phyloP scores from a whole-genome alignment of 768 basidiomycete species.

The Boletus subparvulus region DNA sequence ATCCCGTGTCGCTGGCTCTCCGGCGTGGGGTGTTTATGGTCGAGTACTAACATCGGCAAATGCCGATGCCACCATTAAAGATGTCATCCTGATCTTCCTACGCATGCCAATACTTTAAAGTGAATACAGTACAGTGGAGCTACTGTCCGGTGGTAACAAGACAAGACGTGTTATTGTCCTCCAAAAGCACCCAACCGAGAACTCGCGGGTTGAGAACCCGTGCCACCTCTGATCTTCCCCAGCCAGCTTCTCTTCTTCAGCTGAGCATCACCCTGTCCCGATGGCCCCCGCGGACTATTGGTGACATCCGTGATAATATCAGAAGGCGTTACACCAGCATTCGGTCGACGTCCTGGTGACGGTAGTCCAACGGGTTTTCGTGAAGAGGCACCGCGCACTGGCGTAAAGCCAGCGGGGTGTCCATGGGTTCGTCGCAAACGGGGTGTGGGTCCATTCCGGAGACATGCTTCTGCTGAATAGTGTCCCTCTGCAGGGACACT shows the following conservation, averaged over 20 bases:
- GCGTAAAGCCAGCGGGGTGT: conserved; percentile 70
- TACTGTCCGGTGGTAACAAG: conserved; percentile 14
- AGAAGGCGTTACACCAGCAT: conserved; percentile 39
- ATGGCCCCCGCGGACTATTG: conserved; percentile 53
- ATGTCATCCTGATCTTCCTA: background rate
- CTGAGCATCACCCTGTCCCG: conserved; percentile 23
- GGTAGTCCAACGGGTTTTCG: conserved; percentile 35
- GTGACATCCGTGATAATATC: conserved; percentile 57
- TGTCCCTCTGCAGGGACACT: conserved; percentile 68
- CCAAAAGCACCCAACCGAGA: conserved; percentile 23
- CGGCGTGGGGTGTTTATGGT: background rate
- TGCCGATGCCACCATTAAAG: conserved; percentile 14
- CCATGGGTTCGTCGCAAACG: conserved; percentile 59
- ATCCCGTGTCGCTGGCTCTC: conserved; percentile 35
- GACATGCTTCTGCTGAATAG: conserved; percentile 39
- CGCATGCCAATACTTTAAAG: background rate
- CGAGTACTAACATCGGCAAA: conserved; percentile 7
- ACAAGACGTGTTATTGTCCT: conserved; percentile 23
- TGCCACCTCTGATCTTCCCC: conserved; percentile 60
- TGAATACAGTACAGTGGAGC: conserved; percentile 18
- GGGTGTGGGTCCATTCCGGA: conserved; percentile 48
- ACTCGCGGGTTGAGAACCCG: conserved; percentile 18
- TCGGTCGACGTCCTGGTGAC: conserved; percentile 50
- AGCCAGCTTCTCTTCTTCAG: conserved; percentile 65
- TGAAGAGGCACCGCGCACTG: conserved; percentile 51